Percentiles rank a stretch among this genome's conserved stretches.
phyloP scores from a whole-genome alignment of 2,329 filamentous ascomycete species.

The Parastagonospora avenae region DNA sequence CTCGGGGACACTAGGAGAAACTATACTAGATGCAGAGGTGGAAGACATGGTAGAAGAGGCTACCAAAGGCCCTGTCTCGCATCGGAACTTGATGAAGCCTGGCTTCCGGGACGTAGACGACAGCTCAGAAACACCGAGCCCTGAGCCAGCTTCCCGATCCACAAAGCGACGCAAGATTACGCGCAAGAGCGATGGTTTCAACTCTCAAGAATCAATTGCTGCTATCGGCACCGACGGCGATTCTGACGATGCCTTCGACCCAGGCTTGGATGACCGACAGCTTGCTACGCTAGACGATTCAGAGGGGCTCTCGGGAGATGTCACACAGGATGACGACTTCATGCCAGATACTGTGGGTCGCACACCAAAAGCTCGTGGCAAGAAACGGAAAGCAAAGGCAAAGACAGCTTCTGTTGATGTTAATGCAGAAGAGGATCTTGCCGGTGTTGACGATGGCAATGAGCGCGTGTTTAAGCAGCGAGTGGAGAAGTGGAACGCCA shows the following conservation, averaged over 20 bases:
- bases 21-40: conserved; percentile 81
- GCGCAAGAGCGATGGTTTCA: conserved; percentile 9
- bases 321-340: conserved; percentile 39
- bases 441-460: conserved; percentile 83
- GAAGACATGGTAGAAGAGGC: conserved; percentile 60
- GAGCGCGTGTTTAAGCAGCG: conserved; percentile 79
- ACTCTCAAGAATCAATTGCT: conserved; percentile 23
- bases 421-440: conserved; percentile 58
- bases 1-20: conserved; percentile 74
- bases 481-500: conserved; percentile 74
- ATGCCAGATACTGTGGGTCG: conserved; percentile 40
- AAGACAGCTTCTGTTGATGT: conserved; percentile 25
- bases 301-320: conserved; percentile 41
- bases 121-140: conserved; percentile 40
- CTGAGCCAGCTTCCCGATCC: conserved; percentile 34
- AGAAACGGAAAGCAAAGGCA: conserved; percentile 32
- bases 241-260: conserved; percentile 50
- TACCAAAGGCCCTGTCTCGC: conserved; percentile 48
- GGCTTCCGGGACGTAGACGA: conserved; percentile 49
- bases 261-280: conserved; percentile 47
- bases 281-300: conserved; percentile 47
- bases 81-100: conserved; percentile 55
- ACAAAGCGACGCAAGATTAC: conserved; percentile 47
- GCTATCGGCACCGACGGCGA: conserved; percentile 34
- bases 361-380: conserved; percentile 46